phyloP scores from a whole-genome alignment of 176 grass and related monocot species.

The Oryza punctata region DNA sequence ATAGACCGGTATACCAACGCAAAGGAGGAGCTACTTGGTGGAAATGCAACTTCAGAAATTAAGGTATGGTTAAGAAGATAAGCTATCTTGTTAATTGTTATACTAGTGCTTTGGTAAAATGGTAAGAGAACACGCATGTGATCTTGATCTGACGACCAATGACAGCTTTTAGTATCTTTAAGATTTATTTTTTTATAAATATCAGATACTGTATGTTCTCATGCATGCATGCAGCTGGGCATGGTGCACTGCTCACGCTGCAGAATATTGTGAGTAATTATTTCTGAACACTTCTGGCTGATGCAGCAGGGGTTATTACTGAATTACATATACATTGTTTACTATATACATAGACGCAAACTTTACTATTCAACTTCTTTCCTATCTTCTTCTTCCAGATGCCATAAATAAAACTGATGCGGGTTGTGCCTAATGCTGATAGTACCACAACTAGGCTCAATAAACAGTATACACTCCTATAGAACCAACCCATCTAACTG shows the following conservation, averaged over 20 bases:
- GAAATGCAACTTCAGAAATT: slow-evolving; percentile 51
- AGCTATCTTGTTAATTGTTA: neutral
- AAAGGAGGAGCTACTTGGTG: slow-evolving; percentile 52
- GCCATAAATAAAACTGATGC: neutral
- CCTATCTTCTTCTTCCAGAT: neutral
- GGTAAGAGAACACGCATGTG: neutral
- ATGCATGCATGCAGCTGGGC: neutral
- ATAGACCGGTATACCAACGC: slow-evolving; percentile 59
- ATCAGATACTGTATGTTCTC: neutral
- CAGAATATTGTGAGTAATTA: neutral
- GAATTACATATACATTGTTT: neutral
- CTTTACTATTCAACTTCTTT: neutral
- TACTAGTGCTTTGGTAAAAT: neutral
- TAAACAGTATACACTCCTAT: neutral
- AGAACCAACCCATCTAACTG: neutral
- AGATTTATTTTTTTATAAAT: slow-evolving; percentile 21
- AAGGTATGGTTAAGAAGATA: slow-evolving; percentile 45
- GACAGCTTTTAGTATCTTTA: neutral
- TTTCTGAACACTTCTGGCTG: neutral
- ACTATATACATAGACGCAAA: neutral
- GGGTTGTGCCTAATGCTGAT: neutral
- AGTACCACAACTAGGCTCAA: neutral
- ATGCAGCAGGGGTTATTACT: neutral
- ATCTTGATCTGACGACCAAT: neutral
- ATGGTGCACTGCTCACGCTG: neutral